Evolutionary conservation across 495 filamentous ascomycete species (phyloP).

Genomic region (Penicillium verhagenii): DNA sequence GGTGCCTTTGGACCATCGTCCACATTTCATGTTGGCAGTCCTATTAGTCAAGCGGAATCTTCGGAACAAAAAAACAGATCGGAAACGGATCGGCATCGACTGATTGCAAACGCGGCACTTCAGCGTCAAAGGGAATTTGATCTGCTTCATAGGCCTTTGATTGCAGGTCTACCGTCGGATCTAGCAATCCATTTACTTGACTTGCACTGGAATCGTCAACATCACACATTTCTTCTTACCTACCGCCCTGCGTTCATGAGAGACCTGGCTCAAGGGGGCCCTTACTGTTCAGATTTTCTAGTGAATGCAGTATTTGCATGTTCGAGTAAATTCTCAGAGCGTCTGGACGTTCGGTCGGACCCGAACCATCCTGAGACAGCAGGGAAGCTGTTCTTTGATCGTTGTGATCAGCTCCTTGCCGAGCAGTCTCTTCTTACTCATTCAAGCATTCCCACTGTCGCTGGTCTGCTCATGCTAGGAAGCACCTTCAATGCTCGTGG

Average conservation of each 20-base stretch:
- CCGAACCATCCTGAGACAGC: conserved; percentile 12
- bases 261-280: conserved; percentile 29
- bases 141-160: not conserved
- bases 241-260: conserved; percentile 42
- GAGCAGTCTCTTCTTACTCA: conserved; percentile 15
- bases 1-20: not conserved
- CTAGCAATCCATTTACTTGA: conserved; percentile 15
- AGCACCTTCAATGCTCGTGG: conserved; percentile 24
- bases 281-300: conserved; percentile 35
- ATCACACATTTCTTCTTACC: conserved; percentile 29
- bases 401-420: conserved; percentile 22
- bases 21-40: not conserved
- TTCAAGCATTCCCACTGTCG: conserved; percentile 27
- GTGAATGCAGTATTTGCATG: conserved; percentile 40
- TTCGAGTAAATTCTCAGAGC: conserved; percentile 28
- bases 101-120: conserved; percentile 5
- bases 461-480: conserved; percentile 24
- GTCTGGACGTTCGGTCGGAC: conserved; percentile 25
- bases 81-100: not conserved
- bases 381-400: conserved; percentile 21
- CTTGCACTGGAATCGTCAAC: conserved; percentile 33
- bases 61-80: not conserved
- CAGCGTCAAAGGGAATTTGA: conserved; percentile 1
- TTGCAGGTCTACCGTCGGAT: conserved; percentile 3
- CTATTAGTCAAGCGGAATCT: not conserved